These are phyloP conservation scores for Erigeron canadensis DNA, from an alignment of 129 eudicot genomes.

Conservation along the genomic window DNA sequence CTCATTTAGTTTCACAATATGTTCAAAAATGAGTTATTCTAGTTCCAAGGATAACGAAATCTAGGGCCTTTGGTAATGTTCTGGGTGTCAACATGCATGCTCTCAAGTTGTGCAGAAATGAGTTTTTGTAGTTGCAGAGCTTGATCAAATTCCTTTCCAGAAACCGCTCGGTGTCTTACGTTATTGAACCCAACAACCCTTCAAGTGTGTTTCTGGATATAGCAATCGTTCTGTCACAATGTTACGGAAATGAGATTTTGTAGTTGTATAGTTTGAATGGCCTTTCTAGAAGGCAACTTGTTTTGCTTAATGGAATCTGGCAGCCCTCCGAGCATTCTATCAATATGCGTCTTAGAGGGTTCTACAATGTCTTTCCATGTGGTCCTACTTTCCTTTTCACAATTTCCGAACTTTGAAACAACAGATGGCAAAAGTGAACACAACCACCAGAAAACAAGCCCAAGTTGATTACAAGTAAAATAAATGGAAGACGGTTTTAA, in stretches of 20 bases:
- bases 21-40: too few species aligned
- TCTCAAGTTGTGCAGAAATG: not conserved
- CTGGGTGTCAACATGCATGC: conserved; percentile 1
- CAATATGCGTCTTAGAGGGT: not conserved
- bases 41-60: not conserved
- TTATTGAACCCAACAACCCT: too few species aligned
- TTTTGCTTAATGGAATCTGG: not conserved
- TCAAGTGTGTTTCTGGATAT: conserved; percentile 9
- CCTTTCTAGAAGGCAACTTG: not conserved
- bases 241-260: conserved; percentile 21
- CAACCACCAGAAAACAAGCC: not conserved
- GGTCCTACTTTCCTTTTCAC: not conserved
- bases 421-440: not conserved
- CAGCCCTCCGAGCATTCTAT: not conserved
- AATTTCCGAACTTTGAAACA: not conserved
- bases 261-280: conserved; percentile 14
- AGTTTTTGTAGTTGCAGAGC: not conserved
- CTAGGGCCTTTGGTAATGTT: not conserved
- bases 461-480: not conserved
- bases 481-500: not conserved
- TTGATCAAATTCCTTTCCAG: not conserved
- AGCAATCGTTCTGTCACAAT: conserved; percentile 1
- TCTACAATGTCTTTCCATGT: not conserved
- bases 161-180: not conserved
- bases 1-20: not conserved